Evolutionary conservation across 1,284 basidiomycete species (phyloP), one percentile per base, ranked within the genome.

Genomic region (Porogramme epimiltina): DNA sequence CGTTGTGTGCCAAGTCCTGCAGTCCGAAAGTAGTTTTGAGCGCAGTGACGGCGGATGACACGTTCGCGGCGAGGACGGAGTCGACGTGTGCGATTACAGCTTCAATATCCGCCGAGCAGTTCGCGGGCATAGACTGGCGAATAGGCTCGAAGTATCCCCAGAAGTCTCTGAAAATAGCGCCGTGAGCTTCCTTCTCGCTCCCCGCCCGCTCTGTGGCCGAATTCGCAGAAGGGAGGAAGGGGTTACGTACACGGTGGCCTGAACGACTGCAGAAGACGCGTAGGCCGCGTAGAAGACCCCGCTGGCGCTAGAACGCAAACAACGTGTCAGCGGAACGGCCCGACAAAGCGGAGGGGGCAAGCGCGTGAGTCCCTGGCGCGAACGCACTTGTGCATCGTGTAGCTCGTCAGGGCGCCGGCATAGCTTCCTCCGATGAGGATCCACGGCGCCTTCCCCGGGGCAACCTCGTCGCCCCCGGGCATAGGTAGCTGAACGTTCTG

Each of bases 91-190:
- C 59, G 51, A 89, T 77, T 10, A 84, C 85, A 20, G 76, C 76
- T 61, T 85, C 69, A 19, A 89, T 75, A 57, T 89, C 87, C 0
- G 81, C 77, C 10, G 85, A 87, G 66, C 87, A 89, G 64, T 89
- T 89, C 54, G 73, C 62, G 0, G 86, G 84, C 85, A 88, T 88
- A 54, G 81, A 70, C 55, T 80, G 71, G 4, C 80, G 78, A 53
- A 87, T 79, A 10, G 85, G 84, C 52, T 85, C 85, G 66, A 86
- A 88, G 62, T 87, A 89, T 47, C 72, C 72, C 79, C 85, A 87
- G 64, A 79, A 87, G 61, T 86, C 73, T 2, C 83, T 85, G 49
- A 10, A 18, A 19, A 25, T 1, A 16, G 6, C 33, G 18, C 38
- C 10, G 18, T 28, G 20, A 37, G 34, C n/a, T 37, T 6, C n/a